Evolutionary conservation across 352 stramenopile species (phyloP).

Genomic region (Phytophthora palmivora): DNA sequence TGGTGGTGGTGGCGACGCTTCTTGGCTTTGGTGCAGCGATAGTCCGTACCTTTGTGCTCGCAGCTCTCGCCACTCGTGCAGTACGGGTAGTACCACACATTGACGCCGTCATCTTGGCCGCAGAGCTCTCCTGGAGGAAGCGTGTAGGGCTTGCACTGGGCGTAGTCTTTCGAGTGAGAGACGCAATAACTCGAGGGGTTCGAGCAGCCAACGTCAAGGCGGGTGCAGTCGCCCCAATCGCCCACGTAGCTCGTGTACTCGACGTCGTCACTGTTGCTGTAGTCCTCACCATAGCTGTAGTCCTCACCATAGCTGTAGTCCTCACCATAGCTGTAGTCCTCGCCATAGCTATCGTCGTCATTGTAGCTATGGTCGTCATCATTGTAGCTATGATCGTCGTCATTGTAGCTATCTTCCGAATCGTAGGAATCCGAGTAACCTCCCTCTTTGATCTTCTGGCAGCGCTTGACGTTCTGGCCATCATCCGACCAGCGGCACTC

Average conservation of each 20-base stretch:
- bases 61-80: constrained; percentile 37
- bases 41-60: constrained; percentile 26
- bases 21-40: constrained; percentile 31
- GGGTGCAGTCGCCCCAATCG: constrained; percentile 30
- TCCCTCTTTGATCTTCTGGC: constrained; percentile 22
- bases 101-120: constrained; percentile 38
- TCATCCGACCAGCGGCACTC: constrained; percentile 28
- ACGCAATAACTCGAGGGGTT: constrained; percentile 23
- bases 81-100: constrained; percentile 40
- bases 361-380: too few relatives aligned
- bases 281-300: constrained; percentile 33
- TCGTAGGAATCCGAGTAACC: constrained; percentile 3
- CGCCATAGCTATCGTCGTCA: too few relatives aligned
- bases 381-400: too few relatives aligned
- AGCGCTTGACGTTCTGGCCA: constrained; percentile 25
- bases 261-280: constrained; percentile 12
- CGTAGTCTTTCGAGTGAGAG: constrained; percentile 36
- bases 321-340: too few relatives aligned
- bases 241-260: constrained; percentile 26
- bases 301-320: too few relatives aligned
- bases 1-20: constrained; percentile 19
- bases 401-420: constrained; percentile 10
- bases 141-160: constrained; percentile 41
- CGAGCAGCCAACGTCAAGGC: constrained; percentile 18
- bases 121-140: constrained; percentile 37